Evolutionary conservation across 495 filamentous ascomycete genomes (phyloP).

Genomic region (Aspergillus leporis): DNA sequence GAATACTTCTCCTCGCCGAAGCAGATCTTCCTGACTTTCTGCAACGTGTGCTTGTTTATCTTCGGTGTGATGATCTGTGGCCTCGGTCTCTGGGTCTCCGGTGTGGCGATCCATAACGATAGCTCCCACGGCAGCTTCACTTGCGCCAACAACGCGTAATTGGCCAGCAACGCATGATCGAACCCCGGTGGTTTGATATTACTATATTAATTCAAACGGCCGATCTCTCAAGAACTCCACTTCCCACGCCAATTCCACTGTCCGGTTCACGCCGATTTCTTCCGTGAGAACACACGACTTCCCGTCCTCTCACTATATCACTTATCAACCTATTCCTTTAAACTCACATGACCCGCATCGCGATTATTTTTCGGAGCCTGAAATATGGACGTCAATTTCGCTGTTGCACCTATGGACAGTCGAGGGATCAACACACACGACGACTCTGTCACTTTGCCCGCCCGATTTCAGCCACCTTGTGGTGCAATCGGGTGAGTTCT

Average conservation of each 20-base stretch:
- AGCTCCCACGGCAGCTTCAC: constrained; percentile 5
- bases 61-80: background rate
- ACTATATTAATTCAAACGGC: background rate
- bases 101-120: constrained; percentile 8
- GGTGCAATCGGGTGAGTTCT: background rate
- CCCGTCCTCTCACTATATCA: background rate
- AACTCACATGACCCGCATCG: background rate
- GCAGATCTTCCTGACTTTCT: constrained; percentile 38
- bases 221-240: background rate
- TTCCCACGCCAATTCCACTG: background rate
- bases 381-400: background rate
- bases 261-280: background rate
- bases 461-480: background rate
- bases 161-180: background rate
- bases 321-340: background rate
- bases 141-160: constrained; percentile 6
- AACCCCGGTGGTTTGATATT: background rate
- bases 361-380: background rate
- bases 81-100: constrained; percentile 5
- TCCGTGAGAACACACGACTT: background rate
- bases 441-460: background rate
- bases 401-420: background rate
- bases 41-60: constrained; percentile 27
- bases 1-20: constrained; percentile 32
- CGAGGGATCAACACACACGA: background rate